Evolutionary conservation across 257 asterid genomes (phyloP).

Genomic region (Salvia splendens): DNA sequence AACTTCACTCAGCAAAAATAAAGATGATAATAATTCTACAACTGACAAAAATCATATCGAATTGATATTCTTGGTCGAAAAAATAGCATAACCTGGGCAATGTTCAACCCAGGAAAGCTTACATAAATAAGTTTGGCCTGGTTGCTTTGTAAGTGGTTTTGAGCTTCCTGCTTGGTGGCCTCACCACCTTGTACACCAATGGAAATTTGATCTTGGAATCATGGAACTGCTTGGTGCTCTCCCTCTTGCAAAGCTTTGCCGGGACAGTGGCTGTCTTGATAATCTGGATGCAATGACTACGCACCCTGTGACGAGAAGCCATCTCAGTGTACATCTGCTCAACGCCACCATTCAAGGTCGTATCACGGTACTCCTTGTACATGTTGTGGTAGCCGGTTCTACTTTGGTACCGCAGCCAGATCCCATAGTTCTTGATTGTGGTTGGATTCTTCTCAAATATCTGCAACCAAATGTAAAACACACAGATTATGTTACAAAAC

Average conservation of each 20-base stretch:
- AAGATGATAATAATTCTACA: constrained; percentile 18
- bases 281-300: constrained; percentile 34
- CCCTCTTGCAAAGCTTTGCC: constrained; percentile 43
- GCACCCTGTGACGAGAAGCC: constrained; percentile 42
- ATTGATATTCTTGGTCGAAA: background rate
- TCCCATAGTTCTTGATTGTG: constrained; percentile 34
- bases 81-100: background rate
- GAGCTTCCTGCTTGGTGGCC: constrained; percentile 44
- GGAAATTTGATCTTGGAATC: constrained; percentile 39
- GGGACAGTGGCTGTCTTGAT: constrained; percentile 35
- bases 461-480: constrained; percentile 1
- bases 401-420: constrained; percentile 39
- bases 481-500: background rate
- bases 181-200: constrained; percentile 35
- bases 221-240: constrained; percentile 39
- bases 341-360: constrained; percentile 35
- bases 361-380: constrained; percentile 37
- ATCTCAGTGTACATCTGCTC: constrained; percentile 42
- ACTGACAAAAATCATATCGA: background rate
- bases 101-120: background rate
- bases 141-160: constrained; percentile 42
- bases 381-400: constrained; percentile 39
- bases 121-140: constrained; percentile 32
- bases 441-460: constrained; percentile 37
- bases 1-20: background rate